Base-by-base conservation (phyloP, 2,329 filamentous ascomycete species). In the Trichoderma cornu-damae region DNA sequence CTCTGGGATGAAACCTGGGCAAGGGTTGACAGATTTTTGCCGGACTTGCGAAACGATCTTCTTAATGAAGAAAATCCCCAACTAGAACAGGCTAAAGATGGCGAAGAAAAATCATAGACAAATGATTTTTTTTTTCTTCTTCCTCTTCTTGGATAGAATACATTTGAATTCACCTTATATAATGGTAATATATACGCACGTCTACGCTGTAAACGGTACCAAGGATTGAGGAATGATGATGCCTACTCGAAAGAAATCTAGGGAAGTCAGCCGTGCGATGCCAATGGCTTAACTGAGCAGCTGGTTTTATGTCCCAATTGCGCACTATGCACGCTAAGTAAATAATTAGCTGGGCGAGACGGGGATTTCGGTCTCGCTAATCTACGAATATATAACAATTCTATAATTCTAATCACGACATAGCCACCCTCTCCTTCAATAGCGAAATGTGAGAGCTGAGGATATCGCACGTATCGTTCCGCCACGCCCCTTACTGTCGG, bases 1-100 rank as follows among this genome's bases (percentile, higher is more conserved):
- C 74, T 85, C 16, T 86, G 78, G 82, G 75, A 71, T 12, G 84
- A 86, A 69, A 86, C 79, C 3, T 85, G 79, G 83, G 85, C 85
- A 67, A 76, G 83, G 30, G 82, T 87, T 59, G 83, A 87, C 64
- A 77, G 84, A 11, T 87, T 87, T 69, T 64, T 87, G 52, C 84
- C 84, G 0, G 82, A 85, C 51, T 66, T 87, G 50, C 77, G 78
- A 51, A 77, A 71, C 42, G 83, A 86, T 38, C 49, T 56, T 34
- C 26, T 56, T 11, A 42, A 24, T 24, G 53, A 56, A 34, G 53
- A 49, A 16, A 49, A 8, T 6, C 24, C 53, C 18, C 35, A 56
- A 34, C 24, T 34, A 49, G 11, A 20, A 18, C 32, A 49, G 16
- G 24, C 51, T 37, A 38, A 30, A 28, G 32, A 38, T 6, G 16